phyloP scores from a whole-genome alignment of 2,329 filamentous ascomycete genomes.

The Fusarium pseudoanthophilum region DNA sequence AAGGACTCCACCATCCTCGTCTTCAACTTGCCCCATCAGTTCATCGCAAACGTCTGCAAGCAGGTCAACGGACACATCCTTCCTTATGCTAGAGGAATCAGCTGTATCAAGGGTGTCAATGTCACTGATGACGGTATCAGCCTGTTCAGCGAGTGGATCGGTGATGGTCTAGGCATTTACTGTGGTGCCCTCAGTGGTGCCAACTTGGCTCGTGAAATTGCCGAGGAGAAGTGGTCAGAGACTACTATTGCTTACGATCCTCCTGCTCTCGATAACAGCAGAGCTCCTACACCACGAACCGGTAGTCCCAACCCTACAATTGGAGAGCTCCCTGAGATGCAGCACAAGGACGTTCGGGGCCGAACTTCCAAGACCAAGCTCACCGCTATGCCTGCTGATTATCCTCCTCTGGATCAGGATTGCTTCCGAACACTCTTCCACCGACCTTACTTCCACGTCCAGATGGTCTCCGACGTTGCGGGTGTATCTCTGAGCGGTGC shows the following conservation, averaged over 20 bases:
- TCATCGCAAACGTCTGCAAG: conserved; percentile 87
- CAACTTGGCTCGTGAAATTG: conserved; percentile 96
- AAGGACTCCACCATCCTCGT: conserved; percentile 87
- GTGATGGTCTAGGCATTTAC: conserved; percentile 91
- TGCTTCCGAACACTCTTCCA: conserved; percentile 90
- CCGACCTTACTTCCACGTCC: conserved; percentile 96
- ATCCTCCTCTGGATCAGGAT: conserved; percentile 85
- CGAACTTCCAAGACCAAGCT: conserved; percentile 75
- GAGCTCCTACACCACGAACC: conserved; percentile 68
- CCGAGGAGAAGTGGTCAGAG: conserved; percentile 95
- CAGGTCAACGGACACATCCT: conserved; percentile 88
- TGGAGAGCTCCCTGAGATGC: conserved; percentile 65
- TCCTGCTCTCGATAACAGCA: conserved; percentile 82
- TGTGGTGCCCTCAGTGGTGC: conserved; percentile 95
- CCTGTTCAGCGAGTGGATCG: conserved; percentile 95
- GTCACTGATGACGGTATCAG: conserved; percentile 87
- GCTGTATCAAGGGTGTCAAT: conserved; percentile 97
- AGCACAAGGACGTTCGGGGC: conserved; percentile 76
- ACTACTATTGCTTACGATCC: conserved; percentile 97
- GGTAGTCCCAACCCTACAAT: conserved; percentile 61
- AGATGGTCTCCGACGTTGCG: conserved; percentile 93
- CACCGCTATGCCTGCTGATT: conserved; percentile 80
- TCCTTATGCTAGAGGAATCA: conserved; percentile 91
- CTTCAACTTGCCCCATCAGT: conserved; percentile 97
- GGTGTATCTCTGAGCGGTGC: conserved; percentile 95